These are phyloP conservation scores for Pichia paraexigua DNA, from an alignment of 805 yeast genomes.

Conservation along the genomic window DNA sequence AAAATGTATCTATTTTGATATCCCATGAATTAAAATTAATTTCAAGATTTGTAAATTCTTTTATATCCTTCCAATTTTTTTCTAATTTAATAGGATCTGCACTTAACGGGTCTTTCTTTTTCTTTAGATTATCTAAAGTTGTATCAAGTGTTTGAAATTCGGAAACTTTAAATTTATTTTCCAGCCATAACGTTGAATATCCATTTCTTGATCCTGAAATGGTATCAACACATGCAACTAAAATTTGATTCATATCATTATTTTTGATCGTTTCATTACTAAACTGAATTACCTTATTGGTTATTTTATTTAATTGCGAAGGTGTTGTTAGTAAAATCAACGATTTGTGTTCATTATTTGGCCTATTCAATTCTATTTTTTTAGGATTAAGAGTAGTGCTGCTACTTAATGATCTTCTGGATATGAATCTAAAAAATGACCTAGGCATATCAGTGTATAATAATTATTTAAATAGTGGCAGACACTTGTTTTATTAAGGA, in stretches of 20 bases:
- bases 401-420: background rate
- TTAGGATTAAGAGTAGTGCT: slow-evolving; percentile 15
- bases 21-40: slow-evolving; percentile 2
- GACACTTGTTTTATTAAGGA: too few species aligned
- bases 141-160: slow-evolving; percentile 10
- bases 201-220: slow-evolving; percentile 20
- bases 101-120: slow-evolving; percentile 10
- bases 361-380: background rate
- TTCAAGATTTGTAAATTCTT: slow-evolving; percentile 3
- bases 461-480: background rate
- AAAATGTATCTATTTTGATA: background rate
- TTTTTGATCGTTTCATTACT: background rate
- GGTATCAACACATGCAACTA: slow-evolving; percentile 24
- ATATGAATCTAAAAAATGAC: background rate
- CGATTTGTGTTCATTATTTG: slow-evolving; percentile 13
- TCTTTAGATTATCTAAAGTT: background rate
- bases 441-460: background rate
- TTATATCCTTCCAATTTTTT: slow-evolving; percentile 15
- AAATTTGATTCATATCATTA: slow-evolving; percentile 10
- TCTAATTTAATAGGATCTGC: slow-evolving; percentile 16
- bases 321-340: slow-evolving; percentile 26
- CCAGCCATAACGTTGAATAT: slow-evolving; percentile 23
- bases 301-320: slow-evolving; percentile 15
- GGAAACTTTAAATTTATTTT: slow-evolving; percentile 10
- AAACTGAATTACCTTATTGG: slow-evolving; percentile 11